Base-by-base conservation (phyloP, 1,284 basidiomycete species). In the Polyporus tsugae region DNA sequence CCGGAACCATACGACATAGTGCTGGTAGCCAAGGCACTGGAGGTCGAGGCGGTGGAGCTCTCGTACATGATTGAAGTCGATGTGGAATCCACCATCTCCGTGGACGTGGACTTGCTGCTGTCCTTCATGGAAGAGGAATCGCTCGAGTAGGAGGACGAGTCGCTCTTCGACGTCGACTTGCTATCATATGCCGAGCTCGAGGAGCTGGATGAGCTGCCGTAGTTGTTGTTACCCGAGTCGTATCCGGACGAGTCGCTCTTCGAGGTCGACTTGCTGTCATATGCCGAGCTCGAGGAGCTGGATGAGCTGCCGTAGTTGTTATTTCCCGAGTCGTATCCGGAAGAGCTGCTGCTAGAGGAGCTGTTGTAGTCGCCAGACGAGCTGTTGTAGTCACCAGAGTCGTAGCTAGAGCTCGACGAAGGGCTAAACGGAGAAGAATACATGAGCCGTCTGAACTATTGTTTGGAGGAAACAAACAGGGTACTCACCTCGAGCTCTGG, bases 1-100 rank as follows among this genome's bases (percentile, higher is more conserved):
- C 91, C 91, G 33, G 91, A 92, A n/a, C 91, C 91, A 76, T 92
- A 91, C 53, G 70, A 63, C 49, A 71, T 65, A 4, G 70, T 66
- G 44, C 64, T 65, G n/a, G 72, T 66, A 3, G 69, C 42, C 19
- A 60, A 25, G n/a, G 71, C 52, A 39, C 75, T 65, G 29, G 73
- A 65, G 11, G 68, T 65, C 62, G 36, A 36, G 63, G 60, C 46
- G 33, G 52, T 52, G n/a, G 66, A 72, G 53, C 61, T 55, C 39
- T 66, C 53, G 61, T 53, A 41, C 62, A 44, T 60, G 59, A 44
- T 60, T 29, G 35, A 59, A 36, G 59, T 62, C 19, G 65, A 63
- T 38, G 64, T 41, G 15, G 55, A 53, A 44, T 13, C 15, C 46
- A 25, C 25, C 46, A 25, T 52, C 42, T n/a, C 33, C 35, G 33